Conservation (phyloP, 179 eudicot species). For the Silene vulgaris region DNA sequence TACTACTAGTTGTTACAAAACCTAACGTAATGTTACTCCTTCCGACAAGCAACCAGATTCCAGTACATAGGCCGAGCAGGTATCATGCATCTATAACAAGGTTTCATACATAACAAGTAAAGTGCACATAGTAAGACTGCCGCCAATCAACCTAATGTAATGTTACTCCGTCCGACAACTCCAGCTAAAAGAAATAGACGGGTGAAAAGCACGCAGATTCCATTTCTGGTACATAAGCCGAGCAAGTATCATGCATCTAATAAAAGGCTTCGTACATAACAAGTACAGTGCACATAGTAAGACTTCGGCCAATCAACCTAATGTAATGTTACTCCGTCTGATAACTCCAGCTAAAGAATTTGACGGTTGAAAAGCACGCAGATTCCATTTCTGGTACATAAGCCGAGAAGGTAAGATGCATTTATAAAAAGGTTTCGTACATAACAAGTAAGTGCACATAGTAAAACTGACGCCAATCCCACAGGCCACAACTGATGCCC, state of each 20-base stretch:
- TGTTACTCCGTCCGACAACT: not conserved
- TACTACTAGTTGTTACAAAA: not conserved
- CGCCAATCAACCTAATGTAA: conserved; percentile 1
- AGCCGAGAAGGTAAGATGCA: not conserved
- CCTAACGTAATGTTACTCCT: not conserved
- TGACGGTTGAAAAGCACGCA: too few relatives aligned
- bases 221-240: not conserved
- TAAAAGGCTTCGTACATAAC: not conserved
- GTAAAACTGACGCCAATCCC: not conserved
- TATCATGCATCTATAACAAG: not conserved
- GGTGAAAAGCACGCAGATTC: too few relatives aligned
- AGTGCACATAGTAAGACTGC: not conserved
- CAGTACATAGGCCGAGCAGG: not conserved
- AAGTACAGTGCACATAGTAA: not conserved
- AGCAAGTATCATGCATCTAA: not conserved
- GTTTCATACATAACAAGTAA: not conserved
- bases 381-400: not conserved
- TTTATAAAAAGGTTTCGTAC: not conserved
- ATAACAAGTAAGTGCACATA: not conserved
- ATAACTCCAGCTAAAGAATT: too few relatives aligned
- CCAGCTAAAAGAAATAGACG: too few relatives aligned
- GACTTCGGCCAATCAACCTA: not conserved
- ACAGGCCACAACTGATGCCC: not conserved
- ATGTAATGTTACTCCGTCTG: not conserved
- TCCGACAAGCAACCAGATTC: too few relatives aligned